Percentiles rank a stretch among this genome's conserved stretches.
Conservation (phyloP, 345 rosid species). For the Moricandia arvensis region DNA sequence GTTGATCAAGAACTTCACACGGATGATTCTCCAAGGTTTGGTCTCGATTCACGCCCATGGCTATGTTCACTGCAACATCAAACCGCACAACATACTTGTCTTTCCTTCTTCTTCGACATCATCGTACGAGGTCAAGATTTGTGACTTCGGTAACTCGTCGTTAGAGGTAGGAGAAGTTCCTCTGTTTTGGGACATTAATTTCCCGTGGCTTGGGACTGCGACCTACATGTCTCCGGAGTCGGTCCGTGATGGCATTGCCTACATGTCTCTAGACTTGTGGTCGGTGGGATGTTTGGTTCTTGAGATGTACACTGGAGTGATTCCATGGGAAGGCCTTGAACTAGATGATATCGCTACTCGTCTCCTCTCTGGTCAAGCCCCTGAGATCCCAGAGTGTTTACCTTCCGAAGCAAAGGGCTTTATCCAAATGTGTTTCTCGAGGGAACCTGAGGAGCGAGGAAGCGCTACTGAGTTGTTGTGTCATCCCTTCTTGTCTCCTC, state of each 20-base stretch:
- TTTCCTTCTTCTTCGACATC: no score
- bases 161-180: background rate
- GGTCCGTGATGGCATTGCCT: background rate
- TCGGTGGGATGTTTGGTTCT: background rate
- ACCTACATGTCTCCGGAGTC: background rate
- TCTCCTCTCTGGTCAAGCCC: background rate
- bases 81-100: no score
- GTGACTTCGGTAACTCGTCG: background rate
- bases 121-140: background rate
- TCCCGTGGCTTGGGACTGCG: background rate
- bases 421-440: background rate
- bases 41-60: background rate
- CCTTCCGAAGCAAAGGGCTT: background rate
- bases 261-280: background rate
- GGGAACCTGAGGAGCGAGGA: background rate
- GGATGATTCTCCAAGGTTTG: background rate
- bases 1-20: background rate
- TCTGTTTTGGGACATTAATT: no score
- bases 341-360: background rate
- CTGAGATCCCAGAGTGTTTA: background rate
- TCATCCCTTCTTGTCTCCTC: background rate
- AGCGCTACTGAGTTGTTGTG: background rate
- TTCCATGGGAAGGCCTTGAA: background rate
- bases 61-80: background rate
- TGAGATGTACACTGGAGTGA: background rate